Percentiles rank a stretch among this genome's conserved stretches.
These are phyloP conservation scores for Plasmodium coatneyi DNA, from an alignment of 169 alveolate species.

Conservation along the genomic window DNA sequence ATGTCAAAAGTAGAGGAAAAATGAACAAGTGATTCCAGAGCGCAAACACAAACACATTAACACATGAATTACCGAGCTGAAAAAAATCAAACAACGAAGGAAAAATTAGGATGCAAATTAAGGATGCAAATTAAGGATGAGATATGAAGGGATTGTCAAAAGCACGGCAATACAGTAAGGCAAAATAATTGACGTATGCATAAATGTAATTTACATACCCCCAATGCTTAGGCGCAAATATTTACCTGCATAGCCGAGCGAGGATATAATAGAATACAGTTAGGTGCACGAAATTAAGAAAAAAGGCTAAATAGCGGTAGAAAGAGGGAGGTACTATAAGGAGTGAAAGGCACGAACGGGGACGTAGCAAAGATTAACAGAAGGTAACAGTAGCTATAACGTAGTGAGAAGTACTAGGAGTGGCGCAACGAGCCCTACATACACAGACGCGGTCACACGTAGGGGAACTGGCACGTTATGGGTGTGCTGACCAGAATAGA, in stretches of 20 bases:
- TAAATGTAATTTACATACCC: not conserved
- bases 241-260: not conserved
- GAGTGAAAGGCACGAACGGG: constrained; percentile 1
- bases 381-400: not conserved
- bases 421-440: not conserved
- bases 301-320: constrained; percentile 6
- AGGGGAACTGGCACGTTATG: constrained; percentile 45
- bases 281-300: not conserved
- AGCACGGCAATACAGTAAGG: not conserved
- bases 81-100: not conserved
- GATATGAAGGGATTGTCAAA: not conserved
- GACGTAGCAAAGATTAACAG: not conserved
- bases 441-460: not conserved
- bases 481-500: not conserved
- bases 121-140: not conserved
- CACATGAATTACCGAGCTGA: constrained; percentile 2
- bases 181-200: not conserved
- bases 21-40: not conserved
- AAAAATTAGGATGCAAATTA: not conserved
- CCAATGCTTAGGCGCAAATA: not conserved
- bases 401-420: constrained; percentile 2
- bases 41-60: not conserved
- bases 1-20: not conserved
- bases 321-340: not conserved
- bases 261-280: not conserved